These are phyloP conservation scores for Haberlea rhodopensis DNA, from an alignment of 257 asterid genomes.

Conservation along the genomic window DNA sequence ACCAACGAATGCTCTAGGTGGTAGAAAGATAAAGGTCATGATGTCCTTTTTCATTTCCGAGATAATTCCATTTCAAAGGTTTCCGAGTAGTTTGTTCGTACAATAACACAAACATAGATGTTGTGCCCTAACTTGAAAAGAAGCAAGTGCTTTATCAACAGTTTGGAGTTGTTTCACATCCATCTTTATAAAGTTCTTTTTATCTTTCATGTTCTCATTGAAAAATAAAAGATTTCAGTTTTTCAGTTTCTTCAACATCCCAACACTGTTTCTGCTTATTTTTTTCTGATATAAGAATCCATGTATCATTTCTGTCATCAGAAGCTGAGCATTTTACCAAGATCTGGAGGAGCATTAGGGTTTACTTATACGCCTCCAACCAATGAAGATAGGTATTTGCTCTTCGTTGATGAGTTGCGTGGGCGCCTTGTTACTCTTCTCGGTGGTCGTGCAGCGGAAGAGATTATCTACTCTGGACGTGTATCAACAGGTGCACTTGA, in stretches of 20 bases:
- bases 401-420: conserved; percentile 91
- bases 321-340: conserved; percentile 98
- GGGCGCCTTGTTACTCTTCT: conserved; percentile 98
- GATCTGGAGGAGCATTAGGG: conserved; percentile 98
- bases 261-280: conserved; percentile 7
- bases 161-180: neutral
- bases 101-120: neutral
- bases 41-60: neutral
- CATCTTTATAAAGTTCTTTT: neutral
- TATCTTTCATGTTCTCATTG: neutral
- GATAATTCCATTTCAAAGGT: neutral
- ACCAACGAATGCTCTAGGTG: neutral
- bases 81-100: too few species aligned
- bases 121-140: neutral
- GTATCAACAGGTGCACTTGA: conserved; percentile 99
- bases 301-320: conserved; percentile 36
- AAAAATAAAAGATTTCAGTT: neutral
- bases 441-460: conserved; percentile 99
- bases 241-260: conserved; percentile 5
- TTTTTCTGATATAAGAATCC: conserved; percentile 12
- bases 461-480: conserved; percentile 86
- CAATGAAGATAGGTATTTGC: conserved; percentile 88
- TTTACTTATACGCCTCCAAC: conserved; percentile 94
- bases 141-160: neutral
- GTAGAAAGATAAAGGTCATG: neutral